phyloP scores from a whole-genome alignment of 352 stramenopile genomes.

The Phytopythium montanum region DNA sequence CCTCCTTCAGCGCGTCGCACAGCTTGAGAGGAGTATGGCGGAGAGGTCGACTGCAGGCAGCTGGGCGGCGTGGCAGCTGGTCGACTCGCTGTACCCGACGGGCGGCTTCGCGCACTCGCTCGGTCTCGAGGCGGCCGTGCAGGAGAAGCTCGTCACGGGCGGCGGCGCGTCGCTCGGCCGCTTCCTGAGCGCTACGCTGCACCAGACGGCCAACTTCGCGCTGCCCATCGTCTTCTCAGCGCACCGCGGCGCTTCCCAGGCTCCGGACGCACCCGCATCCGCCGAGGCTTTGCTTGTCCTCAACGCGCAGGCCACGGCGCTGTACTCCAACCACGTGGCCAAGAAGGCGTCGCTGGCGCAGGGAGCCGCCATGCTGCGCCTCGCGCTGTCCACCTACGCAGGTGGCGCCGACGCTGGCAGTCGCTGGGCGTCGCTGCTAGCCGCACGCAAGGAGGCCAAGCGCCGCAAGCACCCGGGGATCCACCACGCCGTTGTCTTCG shows the following conservation, averaged over 20 bases:
- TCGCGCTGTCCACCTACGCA: slow-evolving; percentile 60
- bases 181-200: slow-evolving; percentile 59
- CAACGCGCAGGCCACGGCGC: slow-evolving; percentile 44
- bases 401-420: slow-evolving; percentile 11
- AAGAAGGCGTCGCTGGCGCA: slow-evolving; percentile 74
- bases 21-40: background rate
- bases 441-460: slow-evolving; percentile 49
- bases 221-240: slow-evolving; percentile 66
- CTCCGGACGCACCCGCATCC: slow-evolving; percentile 7
- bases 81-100: slow-evolving; percentile 81
- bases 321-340: slow-evolving; percentile 80
- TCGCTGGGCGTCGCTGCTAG: slow-evolving; percentile 33
- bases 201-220: slow-evolving; percentile 72
- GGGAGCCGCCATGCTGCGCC: slow-evolving; percentile 58
- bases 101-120: slow-evolving; percentile 82
- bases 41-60: slow-evolving; percentile 9
- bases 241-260: slow-evolving; percentile 22
- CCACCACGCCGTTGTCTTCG: slow-evolving; percentile 72
- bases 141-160: slow-evolving; percentile 54
- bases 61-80: slow-evolving; percentile 76
- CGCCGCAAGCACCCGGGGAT: slow-evolving; percentile 41
- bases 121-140: slow-evolving; percentile 68
- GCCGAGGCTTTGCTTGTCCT: slow-evolving; percentile 44
- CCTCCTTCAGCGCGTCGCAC: background rate
- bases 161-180: slow-evolving; percentile 31